Evolutionary conservation across 2,329 filamentous ascomycete genomes (phyloP), one percentile per base, ranked within the genome.

Genomic region (Paecilomyces formosus): DNA sequence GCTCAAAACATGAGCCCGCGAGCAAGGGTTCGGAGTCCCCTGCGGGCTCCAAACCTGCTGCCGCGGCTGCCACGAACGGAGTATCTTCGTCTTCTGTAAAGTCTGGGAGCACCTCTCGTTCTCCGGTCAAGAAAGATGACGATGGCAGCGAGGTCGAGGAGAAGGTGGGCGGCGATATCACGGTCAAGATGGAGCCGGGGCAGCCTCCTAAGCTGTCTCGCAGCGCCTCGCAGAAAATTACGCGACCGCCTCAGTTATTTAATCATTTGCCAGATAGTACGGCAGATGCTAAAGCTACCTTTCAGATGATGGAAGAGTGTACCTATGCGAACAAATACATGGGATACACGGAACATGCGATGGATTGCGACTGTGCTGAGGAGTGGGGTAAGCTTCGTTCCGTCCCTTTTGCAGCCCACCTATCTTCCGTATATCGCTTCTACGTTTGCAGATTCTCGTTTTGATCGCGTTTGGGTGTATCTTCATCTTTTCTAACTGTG

Each of bases 341-440:
- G 77, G 94, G 94, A 56, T 88, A 88, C 64, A 95, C 94, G 26
- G 93, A 97, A 69, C 89, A 92, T 76, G 93, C 90, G 60, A 82
- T 97, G 74, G 94, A 97, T 75, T 99, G 94, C 76, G 94, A 99
- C 73, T 99, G 94, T 76, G 81, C 84, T 65, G 90, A 96, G 76
- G 91, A 97, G 78, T 97, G 90, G 89, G 88, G 93, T 97, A 87
- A 81, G 92, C 62, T 55, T 55, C 59, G 39, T 54, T 57, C 60
- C 57, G 2, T 54, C 22, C 53, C 8, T 30, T 26, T n/a, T 30
- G 13, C 26, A 9, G 12, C 18, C 24, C 53, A 33, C 5, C 28
- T 35, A 35, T 54, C 5, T n/a, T 54, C 18, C 33, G 53, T 26
- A 15, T 13, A 52, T 15, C 7, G 13, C 21, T 18, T 21, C 39